Percentiles rank a stretch among this genome's conserved stretches.
phyloP scores from a whole-genome alignment of 306 rosid genomes.

The Cajanus cajan region DNA sequence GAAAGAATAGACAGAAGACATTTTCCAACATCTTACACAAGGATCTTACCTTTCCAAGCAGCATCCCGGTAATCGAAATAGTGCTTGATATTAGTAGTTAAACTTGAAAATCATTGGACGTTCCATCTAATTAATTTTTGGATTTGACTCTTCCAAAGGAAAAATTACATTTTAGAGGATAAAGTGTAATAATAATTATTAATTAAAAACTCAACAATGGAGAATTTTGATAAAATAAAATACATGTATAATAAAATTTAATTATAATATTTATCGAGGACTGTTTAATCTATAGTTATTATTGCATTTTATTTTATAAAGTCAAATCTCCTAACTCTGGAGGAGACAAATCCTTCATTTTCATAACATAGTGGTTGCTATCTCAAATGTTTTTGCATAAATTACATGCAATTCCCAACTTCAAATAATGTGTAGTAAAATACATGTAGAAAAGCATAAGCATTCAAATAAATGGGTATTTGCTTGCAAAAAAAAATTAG shows the following conservation, averaged over 20 bases:
- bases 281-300: no score
- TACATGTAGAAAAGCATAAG: not conserved
- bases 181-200: no score
- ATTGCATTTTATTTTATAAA: no score
- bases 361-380: not conserved
- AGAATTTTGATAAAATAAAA: no score
- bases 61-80: constrained; percentile 63
- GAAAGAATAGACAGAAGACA: constrained; percentile 87
- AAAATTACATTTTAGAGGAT: no score
- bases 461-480: not conserved
- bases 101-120: not conserved
- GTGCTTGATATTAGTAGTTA: not conserved
- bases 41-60: constrained; percentile 93
- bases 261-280: no score
- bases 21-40: constrained; percentile 84
- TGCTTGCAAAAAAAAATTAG: not conserved
- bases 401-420: constrained; percentile 4
- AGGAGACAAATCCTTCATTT: no score
- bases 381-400: not conserved
- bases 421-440: not conserved
- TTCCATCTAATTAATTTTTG: no score
- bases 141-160: no score
- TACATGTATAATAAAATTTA: no score
- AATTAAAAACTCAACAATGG: no score
- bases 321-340: no score